These are phyloP conservation scores for Rhynchospora tenuis DNA, from an alignment of 176 grass and related monocot species.

Conservation along the genomic window DNA sequence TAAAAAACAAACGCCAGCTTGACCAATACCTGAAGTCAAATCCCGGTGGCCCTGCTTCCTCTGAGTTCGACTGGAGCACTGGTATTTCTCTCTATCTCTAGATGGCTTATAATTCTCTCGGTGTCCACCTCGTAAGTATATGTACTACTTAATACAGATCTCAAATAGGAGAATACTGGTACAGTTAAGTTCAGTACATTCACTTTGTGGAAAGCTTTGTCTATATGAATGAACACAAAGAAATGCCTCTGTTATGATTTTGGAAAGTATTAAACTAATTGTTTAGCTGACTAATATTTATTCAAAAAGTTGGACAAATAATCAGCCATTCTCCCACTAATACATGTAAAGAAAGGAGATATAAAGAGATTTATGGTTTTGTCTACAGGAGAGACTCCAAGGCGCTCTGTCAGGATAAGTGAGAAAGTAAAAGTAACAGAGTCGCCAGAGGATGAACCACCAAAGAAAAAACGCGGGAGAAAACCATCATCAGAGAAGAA, in stretches of 20 bases:
- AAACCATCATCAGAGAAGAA: constrained; percentile 25
- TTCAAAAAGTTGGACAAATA: not conserved
- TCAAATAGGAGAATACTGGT: not conserved
- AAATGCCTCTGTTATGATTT: no score
- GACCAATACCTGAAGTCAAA: constrained; percentile 77
- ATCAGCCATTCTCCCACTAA: constrained; percentile 4
- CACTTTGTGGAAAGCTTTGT: not conserved
- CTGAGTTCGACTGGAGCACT: constrained; percentile 91
- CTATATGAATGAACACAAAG: no score
- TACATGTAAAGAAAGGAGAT: not conserved
- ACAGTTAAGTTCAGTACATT: not conserved
- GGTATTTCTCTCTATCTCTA: constrained; percentile 35
- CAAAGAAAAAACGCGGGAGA: constrained; percentile 41
- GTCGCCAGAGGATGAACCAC: constrained; percentile 63
- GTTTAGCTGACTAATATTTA: not conserved
- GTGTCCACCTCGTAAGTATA: not conserved
- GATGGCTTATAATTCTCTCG: not conserved
- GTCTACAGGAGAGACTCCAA: constrained; percentile 80
- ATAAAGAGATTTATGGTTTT: not conserved
- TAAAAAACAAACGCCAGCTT: constrained; percentile 81
- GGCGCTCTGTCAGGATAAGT: constrained; percentile 83
- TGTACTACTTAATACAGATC: not conserved
- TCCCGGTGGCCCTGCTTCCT: constrained; percentile 57
- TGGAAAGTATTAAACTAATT: no score
- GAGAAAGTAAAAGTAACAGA: constrained; percentile 72